Conservation (phyloP, 208 protist species). For the Crithidia bombi region DNA sequence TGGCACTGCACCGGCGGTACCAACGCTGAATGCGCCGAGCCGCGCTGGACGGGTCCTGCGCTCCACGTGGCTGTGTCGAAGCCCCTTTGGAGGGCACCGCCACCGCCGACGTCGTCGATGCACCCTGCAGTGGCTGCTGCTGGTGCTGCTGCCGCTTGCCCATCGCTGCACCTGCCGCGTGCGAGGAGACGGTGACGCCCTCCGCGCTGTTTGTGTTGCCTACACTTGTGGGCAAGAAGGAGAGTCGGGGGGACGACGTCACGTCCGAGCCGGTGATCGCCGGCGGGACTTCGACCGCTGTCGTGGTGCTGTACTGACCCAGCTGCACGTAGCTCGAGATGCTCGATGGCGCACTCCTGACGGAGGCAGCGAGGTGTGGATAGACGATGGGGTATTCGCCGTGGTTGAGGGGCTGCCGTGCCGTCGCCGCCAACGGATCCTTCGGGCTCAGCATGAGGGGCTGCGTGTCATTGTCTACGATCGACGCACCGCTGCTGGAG, state of each 20-base stretch:
- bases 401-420: conserved; percentile 3
- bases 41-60: conserved; percentile 9
- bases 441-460: not conserved
- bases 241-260: not conserved
- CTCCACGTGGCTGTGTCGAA: not conserved
- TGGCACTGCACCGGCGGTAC: conserved; percentile 10
- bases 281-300: not conserved
- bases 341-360: not conserved
- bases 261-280: not conserved
- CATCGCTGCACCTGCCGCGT: not conserved
- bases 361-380: not conserved
- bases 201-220: not conserved
- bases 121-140: no score
- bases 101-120: no score
- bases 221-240: not conserved
- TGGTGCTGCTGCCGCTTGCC: conserved; percentile 4
- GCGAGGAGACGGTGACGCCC: not conserved
- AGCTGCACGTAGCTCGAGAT: not conserved
- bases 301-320: not conserved
- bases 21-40: conserved; percentile 26
- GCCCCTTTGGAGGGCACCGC: not conserved
- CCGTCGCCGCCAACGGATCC: not conserved
- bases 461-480: not conserved
- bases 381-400: not conserved
- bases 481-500: not conserved